These are phyloP conservation scores for Aspergillus aculeatus DNA, from an alignment of 2,329 filamentous ascomycete species.

Conservation along the genomic window DNA sequence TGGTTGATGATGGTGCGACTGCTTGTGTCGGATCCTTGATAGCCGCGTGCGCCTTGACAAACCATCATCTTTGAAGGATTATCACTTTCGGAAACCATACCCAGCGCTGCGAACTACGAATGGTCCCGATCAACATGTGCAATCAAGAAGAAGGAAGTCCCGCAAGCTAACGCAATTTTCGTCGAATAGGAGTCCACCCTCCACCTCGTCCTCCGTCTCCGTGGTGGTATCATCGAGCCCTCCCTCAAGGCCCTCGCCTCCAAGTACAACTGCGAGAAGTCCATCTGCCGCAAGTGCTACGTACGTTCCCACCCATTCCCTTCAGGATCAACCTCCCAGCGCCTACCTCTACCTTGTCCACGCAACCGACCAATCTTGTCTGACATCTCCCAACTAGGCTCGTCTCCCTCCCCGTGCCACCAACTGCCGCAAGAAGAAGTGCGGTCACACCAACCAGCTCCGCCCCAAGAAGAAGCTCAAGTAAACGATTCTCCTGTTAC, in stretches of 20 bases:
- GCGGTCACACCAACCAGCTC: constrained; percentile 99
- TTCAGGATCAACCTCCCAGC: not conserved
- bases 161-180: constrained; percentile 33
- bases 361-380: not conserved
- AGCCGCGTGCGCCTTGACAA: not conserved
- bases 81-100: not conserved
- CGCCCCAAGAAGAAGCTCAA: constrained; percentile 99
- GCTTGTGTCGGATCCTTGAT: no score
- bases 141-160: constrained; percentile 4
- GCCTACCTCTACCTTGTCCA: not conserved
- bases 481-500: constrained; percentile 52
- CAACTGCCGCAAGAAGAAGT: constrained; percentile 99
- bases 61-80: no score
- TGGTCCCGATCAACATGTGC: not conserved
- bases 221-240: constrained; percentile 99
- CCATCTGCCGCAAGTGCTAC: constrained; percentile 99
- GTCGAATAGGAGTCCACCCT: constrained; percentile 83
- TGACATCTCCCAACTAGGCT: constrained; percentile 42
- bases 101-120: not conserved
- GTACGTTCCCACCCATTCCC: constrained; percentile 56
- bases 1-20: not conserved
- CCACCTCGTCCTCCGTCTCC: constrained; percentile 96
- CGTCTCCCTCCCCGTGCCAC: constrained; percentile 96
- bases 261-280: constrained; percentile 99
- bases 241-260: constrained; percentile 96